Evolutionary conservation across 2,329 filamentous ascomycete genomes (phyloP).

Genomic region (Akanthomyces dipterigenus): DNA sequence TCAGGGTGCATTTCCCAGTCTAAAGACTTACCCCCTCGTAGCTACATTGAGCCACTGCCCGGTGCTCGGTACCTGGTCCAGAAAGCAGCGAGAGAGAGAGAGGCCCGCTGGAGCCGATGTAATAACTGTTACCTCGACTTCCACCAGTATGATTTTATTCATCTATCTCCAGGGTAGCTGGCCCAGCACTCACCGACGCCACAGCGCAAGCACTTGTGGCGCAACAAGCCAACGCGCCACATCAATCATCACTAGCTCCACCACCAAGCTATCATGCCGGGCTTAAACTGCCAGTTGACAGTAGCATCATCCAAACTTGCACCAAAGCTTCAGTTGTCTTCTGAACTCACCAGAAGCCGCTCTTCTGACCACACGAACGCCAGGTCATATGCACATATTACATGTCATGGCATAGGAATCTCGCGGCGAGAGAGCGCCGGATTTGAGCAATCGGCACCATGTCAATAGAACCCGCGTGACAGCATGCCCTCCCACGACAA

Average conservation of each 20-base stretch:
- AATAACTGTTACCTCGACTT: too few relatives aligned
- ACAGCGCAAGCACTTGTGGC: neutral
- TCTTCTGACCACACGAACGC: too few relatives aligned
- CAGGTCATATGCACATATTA: neutral
- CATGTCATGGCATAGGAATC: neutral
- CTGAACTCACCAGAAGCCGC: neutral
- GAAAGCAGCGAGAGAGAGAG: too few relatives aligned
- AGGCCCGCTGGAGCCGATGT: too few relatives aligned
- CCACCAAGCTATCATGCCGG: neutral
- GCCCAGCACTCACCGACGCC: neutral
- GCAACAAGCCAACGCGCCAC: neutral
- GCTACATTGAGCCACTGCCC: too few relatives aligned
- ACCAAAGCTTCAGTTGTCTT: neutral
- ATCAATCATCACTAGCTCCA: slow-evolving; percentile 5
- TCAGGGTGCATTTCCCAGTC: too few relatives aligned
- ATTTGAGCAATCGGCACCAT: slow-evolving; percentile 1
- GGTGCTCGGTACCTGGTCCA: too few relatives aligned
- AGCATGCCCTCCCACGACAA: slow-evolving; percentile 46
- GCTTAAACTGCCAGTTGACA: neutral
- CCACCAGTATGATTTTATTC: too few relatives aligned
- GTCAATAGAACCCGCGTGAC: slow-evolving; percentile 3
- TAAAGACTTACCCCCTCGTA: too few relatives aligned
- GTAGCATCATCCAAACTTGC: neutral
- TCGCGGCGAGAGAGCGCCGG: neutral
- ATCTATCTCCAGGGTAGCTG: neutral